Evolutionary conservation across 2,329 filamentous ascomycete species (phyloP).

Genomic region (Fusarium oxysporum): DNA sequence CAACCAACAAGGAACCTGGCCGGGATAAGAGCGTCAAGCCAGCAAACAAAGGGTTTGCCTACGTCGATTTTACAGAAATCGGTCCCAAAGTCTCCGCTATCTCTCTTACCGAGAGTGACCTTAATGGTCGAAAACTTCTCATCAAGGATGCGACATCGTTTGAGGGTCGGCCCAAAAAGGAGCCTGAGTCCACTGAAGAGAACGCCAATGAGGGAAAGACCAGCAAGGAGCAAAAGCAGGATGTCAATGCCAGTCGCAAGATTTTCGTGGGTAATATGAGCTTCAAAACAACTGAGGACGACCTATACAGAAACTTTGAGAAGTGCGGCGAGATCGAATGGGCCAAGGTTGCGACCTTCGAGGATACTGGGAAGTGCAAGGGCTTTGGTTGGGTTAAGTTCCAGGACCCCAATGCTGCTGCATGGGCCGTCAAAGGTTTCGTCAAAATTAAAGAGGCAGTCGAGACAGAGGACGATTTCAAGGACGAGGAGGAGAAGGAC

Average conservation of each 20-base stretch:
- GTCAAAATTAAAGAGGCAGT: constrained; percentile 76
- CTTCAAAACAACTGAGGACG: constrained; percentile 84
- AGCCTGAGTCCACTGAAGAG: constrained; percentile 51
- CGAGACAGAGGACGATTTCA: constrained; percentile 71
- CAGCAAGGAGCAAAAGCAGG: constrained; percentile 51
- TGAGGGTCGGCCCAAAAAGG: constrained; percentile 85
- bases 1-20: constrained; percentile 66
- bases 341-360: constrained; percentile 92
- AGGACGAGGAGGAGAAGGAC: constrained; percentile 56
- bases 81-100: constrained; percentile 81
- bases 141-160: constrained; percentile 95
- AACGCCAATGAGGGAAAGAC: constrained; percentile 48
- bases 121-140: constrained; percentile 81
- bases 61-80: constrained; percentile 86
- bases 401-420: constrained; percentile 79
- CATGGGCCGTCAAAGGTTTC: constrained; percentile 79
- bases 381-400: constrained; percentile 97
- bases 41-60: constrained; percentile 93
- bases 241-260: constrained; percentile 76
- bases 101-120: constrained; percentile 84
- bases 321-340: constrained; percentile 87
- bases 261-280: constrained; percentile 93
- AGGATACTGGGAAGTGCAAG: constrained; percentile 98
- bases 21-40: constrained; percentile 50
- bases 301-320: constrained; percentile 82